These are phyloP conservation scores for Clohesyomyces aquaticus DNA, from an alignment of 495 filamentous ascomycete species.

Conservation along the genomic window DNA sequence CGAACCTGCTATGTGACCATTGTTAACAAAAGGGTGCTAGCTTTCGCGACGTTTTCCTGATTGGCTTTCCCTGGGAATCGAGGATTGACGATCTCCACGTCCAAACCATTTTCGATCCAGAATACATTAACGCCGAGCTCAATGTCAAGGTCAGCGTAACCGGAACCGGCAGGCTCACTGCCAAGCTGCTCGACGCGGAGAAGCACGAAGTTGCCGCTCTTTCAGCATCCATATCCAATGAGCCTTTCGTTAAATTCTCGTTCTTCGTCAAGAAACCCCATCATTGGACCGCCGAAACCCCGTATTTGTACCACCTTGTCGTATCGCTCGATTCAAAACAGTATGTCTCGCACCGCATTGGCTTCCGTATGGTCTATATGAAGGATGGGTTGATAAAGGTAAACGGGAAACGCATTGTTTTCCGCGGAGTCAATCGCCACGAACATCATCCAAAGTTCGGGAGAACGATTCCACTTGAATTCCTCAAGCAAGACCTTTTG, in stretches of 20 bases:
- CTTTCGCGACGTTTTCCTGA: constrained; percentile 67
- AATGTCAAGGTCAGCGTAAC: constrained; percentile 48
- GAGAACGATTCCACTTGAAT: constrained; percentile 37
- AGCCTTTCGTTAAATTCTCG: constrained; percentile 38
- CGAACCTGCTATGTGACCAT: not conserved
- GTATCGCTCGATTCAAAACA: constrained; percentile 27
- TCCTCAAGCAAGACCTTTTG: constrained; percentile 37
- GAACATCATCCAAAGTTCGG: constrained; percentile 42
- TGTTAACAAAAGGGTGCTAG: too few relatives aligned
- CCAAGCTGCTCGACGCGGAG: constrained; percentile 22
- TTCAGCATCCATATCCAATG: not conserved
- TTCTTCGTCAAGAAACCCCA: constrained; percentile 53
- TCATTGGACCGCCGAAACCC: constrained; percentile 72
- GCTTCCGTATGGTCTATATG: constrained; percentile 41
- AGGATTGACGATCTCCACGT: constrained; percentile 64
- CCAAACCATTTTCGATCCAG: constrained; percentile 57
- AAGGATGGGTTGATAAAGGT: constrained; percentile 39
- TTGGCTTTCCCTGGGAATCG: constrained; percentile 56
- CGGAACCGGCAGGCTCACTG: constrained; percentile 1
- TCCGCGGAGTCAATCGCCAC: constrained; percentile 42
- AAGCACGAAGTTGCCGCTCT: not conserved
- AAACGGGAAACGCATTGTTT: constrained; percentile 38
- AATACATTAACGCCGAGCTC: constrained; percentile 60
- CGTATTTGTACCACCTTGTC: constrained; percentile 58
- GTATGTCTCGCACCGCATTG: constrained; percentile 29